phyloP scores from a whole-genome alignment of 129 eudicot species.

The Glebionis coronaria region DNA sequence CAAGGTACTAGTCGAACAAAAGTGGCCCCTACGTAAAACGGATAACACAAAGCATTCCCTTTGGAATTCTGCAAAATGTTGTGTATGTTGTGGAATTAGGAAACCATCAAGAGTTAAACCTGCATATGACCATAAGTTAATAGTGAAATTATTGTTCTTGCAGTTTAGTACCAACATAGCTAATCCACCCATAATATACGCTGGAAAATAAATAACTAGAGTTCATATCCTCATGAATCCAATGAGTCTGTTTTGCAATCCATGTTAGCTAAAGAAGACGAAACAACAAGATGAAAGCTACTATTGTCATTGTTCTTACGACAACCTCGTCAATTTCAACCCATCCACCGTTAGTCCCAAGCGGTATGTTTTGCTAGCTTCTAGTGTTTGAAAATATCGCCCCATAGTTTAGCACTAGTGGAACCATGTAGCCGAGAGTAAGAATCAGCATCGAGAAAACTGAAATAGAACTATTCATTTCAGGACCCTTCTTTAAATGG shows the following conservation, averaged over 20 bases:
- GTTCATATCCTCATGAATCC: slow-evolving; percentile 50
- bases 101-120: slow-evolving; percentile 72
- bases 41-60: slow-evolving; percentile 35
- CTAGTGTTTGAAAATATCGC: slow-evolving; percentile 40
- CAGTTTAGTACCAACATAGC: slow-evolving; percentile 35
- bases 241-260: slow-evolving; percentile 38
- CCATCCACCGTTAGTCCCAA: slow-evolving; percentile 49
- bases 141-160: slow-evolving; percentile 26
- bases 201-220: slow-evolving; percentile 29
- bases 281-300: slow-evolving; percentile 56
- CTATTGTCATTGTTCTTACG: slow-evolving; percentile 60
- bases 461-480: slow-evolving; percentile 43
- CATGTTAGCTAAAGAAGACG: slow-evolving; percentile 65
- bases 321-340: slow-evolving; percentile 61
- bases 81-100: slow-evolving; percentile 66
- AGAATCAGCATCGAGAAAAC: slow-evolving; percentile 62
- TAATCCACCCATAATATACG: slow-evolving; percentile 47
- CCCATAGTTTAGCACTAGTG: slow-evolving; percentile 65
- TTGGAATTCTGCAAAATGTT: slow-evolving; percentile 48
- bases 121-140: slow-evolving; percentile 52
- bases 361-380: slow-evolving; percentile 24
- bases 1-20: slow-evolving; percentile 59
- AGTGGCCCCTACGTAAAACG: slow-evolving; percentile 61
- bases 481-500: slow-evolving; percentile 46
- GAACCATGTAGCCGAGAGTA: slow-evolving; percentile 64